Percentiles rank a stretch among this genome's conserved stretches.
phyloP scores from a whole-genome alignment of 2,329 filamentous ascomycete genomes.

The Alternaria arborescens region DNA sequence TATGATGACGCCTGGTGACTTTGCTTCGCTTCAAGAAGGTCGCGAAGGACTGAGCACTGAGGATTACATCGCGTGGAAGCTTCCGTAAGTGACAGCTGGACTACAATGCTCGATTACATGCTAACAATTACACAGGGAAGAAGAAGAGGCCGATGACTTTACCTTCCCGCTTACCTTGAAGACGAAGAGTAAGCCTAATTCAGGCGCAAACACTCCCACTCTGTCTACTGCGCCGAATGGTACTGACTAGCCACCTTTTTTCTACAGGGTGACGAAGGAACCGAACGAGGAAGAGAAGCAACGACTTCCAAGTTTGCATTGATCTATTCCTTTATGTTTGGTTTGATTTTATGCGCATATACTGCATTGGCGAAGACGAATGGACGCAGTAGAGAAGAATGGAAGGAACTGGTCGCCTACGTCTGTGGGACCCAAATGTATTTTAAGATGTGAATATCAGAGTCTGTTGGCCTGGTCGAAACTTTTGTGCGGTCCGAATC shows the following conservation, averaged over 20 bases:
- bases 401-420: background rate
- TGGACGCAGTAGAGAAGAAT: background rate
- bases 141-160: constrained; percentile 87
- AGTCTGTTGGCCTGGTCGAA: background rate
- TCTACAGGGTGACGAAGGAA: constrained; percentile 12
- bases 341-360: constrained; percentile 13
- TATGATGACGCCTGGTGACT: constrained; percentile 99
- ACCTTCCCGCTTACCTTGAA: constrained; percentile 74
- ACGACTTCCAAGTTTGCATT: constrained; percentile 22
- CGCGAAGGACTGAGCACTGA: constrained; percentile 93
- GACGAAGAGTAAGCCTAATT: constrained; percentile 53
- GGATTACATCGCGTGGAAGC: constrained; percentile 97
- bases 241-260: constrained; percentile 23
- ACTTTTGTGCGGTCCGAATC: constrained; percentile 4
- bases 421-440: constrained; percentile 4
- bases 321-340: constrained; percentile 15
- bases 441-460: constrained; percentile 18
- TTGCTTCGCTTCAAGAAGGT: constrained; percentile 94
- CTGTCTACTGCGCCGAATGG: constrained; percentile 39
- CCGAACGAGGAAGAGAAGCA: constrained; percentile 9
- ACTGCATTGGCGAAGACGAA: constrained; percentile 11
- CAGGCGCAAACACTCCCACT: constrained; percentile 44
- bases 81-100: constrained; percentile 76
- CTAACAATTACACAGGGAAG: constrained; percentile 63
- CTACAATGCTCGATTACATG: background rate